A percentile compares a stretch with the other conserved stretches of the same genome.
Conservation (phyloP, 2,329 filamentous ascomycete genomes). For the Alternaria burnsii region DNA sequence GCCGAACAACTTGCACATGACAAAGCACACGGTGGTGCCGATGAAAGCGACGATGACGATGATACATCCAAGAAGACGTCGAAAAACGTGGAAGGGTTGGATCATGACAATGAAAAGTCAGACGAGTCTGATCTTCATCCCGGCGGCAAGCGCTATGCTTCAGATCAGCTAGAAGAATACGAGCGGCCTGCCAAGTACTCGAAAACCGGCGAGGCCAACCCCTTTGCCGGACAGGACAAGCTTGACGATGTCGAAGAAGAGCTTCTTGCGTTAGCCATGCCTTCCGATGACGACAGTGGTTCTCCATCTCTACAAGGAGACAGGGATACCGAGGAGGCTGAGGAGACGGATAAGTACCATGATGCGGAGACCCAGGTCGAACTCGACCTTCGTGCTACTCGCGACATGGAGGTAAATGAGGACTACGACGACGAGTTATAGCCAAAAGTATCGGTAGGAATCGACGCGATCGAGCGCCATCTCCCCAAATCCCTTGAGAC, state of each 20-base stretch:
- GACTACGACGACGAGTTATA: conserved; percentile 1
- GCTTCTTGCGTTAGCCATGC: conserved; percentile 2
- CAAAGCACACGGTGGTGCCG: not conserved
- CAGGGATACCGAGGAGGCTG: not conserved
- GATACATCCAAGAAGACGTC: not conserved
- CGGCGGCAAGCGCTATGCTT: not conserved
- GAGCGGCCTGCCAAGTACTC: not conserved
- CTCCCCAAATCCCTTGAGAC: not conserved
- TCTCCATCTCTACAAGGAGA: not conserved
- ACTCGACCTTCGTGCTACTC: not conserved
- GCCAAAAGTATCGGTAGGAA: not conserved
- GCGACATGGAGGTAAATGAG: conserved; percentile 3
- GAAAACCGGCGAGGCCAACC: not conserved
- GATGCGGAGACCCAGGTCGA: not conserved
- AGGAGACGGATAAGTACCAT: not conserved
- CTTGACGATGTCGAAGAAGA: conserved; percentile 5
- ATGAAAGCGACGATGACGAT: not conserved
- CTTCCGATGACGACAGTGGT: not conserved
- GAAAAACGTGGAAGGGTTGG: not conserved
- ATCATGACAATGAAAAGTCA: too few relatives aligned
- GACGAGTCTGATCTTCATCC: not conserved
- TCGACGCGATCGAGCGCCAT: too few relatives aligned
- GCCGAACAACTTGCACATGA: conserved; percentile 12
- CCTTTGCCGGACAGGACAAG: not conserved
- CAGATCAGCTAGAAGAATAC: not conserved